A percentile compares a stretch with the other conserved stretches of the same genome.
These are phyloP conservation scores for Teunomyces kruisii DNA, from an alignment of 805 yeast species.

Conservation along the genomic window DNA sequence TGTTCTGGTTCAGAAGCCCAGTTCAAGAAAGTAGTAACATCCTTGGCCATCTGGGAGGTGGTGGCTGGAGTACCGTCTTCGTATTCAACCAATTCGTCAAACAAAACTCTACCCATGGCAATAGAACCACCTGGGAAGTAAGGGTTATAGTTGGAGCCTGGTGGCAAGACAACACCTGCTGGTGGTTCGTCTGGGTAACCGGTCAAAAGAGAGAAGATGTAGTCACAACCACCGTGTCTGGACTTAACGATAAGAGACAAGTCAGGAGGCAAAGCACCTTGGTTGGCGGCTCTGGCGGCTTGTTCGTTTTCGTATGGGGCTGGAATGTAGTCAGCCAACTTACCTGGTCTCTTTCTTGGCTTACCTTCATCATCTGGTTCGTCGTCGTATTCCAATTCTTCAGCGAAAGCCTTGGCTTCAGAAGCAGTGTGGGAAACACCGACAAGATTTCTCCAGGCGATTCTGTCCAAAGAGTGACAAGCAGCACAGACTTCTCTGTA, in stretches of 20 bases:
- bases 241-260: slow-evolving; percentile 96
- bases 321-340: slow-evolving; percentile 92
- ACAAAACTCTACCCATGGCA: slow-evolving; percentile 98
- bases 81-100: slow-evolving; percentile 95
- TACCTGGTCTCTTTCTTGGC: slow-evolving; percentile 97
- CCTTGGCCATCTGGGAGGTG: slow-evolving; percentile 99
- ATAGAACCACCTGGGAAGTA: slow-evolving; percentile 99
- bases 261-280: slow-evolving; percentile 99
- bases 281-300: slow-evolving; percentile 99
- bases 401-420: slow-evolving; percentile 92
- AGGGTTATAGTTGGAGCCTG: slow-evolving; percentile 97
- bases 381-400: slow-evolving; percentile 96
- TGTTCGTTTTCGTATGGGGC: slow-evolving; percentile 97
- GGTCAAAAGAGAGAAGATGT: slow-evolving; percentile 90
- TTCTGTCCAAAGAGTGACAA: slow-evolving; percentile 94
- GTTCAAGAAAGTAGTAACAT: slow-evolving; percentile 90
- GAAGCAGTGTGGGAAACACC: slow-evolving; percentile 91
- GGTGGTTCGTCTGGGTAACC: slow-evolving; percentile 99
- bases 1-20: slow-evolving; percentile 99
- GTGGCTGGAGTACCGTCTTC: slow-evolving; percentile 99
- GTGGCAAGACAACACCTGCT: slow-evolving; percentile 91
- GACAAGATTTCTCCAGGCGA: slow-evolving; percentile 97
- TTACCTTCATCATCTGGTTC: slow-evolving; percentile 95
- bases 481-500: slow-evolving; percentile 99
- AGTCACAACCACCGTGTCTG: slow-evolving; percentile 97